A percentile compares a stretch with the other conserved stretches of the same genome.
These are phyloP conservation scores for Solanum pinnatisectum DNA, from an alignment of 257 asterid species.

Conservation along the genomic window DNA sequence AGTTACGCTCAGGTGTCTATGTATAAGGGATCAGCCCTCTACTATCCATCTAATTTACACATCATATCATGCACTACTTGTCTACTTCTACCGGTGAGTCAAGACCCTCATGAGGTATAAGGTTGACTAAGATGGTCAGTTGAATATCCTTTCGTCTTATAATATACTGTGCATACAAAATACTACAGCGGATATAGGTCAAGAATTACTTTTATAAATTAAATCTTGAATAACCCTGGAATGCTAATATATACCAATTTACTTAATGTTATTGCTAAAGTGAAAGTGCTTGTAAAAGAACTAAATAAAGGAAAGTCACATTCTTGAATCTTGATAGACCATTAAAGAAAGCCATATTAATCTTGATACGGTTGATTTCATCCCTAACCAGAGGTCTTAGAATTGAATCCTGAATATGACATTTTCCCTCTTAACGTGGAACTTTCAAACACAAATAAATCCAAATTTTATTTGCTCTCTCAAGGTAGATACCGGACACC, in stretches of 20 bases:
- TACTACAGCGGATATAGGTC: not conserved
- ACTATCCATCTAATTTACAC: not conserved
- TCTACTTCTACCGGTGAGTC: not conserved
- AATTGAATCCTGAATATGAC: not conserved
- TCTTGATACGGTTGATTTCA: not conserved
- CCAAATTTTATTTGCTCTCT: not conserved
- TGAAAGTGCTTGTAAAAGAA: no score
- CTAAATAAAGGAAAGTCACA: not conserved
- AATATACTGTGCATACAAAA: not conserved
- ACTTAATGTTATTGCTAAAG: not conserved
- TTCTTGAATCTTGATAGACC: not conserved
- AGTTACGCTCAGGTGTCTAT: not conserved
- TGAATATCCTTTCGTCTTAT: not conserved
- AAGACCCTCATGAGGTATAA: not conserved
- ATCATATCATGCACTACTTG: not conserved
- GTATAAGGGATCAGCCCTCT: not conserved
- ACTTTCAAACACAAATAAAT: not conserved
- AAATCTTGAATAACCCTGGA: not conserved
- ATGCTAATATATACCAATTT: not conserved
- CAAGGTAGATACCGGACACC: rapidly evolving
- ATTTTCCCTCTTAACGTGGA: not conserved
- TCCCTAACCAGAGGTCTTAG: not conserved
- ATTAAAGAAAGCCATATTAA: not conserved
- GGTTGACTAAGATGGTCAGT: not conserved
- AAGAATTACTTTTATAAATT: not conserved